These are phyloP conservation scores for Huntiella omanensis DNA, from an alignment of 2,329 filamentous ascomycete species.

Conservation along the genomic window DNA sequence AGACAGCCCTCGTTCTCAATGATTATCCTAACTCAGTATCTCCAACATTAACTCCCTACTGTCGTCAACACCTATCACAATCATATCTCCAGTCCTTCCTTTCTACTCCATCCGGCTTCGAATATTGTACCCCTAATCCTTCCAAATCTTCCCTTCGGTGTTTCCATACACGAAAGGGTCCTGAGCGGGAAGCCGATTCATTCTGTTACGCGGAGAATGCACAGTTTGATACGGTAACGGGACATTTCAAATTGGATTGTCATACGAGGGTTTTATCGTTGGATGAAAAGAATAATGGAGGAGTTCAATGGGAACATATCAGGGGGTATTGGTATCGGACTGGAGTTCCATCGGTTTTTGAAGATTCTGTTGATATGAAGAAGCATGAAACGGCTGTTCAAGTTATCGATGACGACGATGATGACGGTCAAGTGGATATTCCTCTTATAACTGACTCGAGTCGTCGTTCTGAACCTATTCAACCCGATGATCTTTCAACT, in stretches of 20 bases:
- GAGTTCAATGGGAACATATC: slow-evolving; percentile 9
- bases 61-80: slow-evolving; percentile 4
- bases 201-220: slow-evolving; percentile 15
- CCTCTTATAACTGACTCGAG: no score
- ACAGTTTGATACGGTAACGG: slow-evolving; percentile 11
- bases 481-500: not conserved
- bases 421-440: not conserved
- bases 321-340: slow-evolving; percentile 18
- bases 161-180: slow-evolving; percentile 14
- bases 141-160: slow-evolving; percentile 11
- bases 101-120: not conserved
- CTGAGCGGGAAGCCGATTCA: slow-evolving; percentile 13
- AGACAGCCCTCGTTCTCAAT: not conserved
- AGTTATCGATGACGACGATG: no score
- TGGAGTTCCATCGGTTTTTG: slow-evolving; percentile 15
- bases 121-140: not conserved
- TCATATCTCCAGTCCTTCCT: slow-evolving; percentile 1
- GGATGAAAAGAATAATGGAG: not conserved
- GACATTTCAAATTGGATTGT: not conserved
- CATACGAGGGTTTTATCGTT: not conserved
- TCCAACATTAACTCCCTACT: slow-evolving; percentile 1
- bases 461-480: not conserved
- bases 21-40: not conserved
- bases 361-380: slow-evolving; percentile 12
- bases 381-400: not conserved